Percentiles rank a stretch among this genome's conserved stretches.
Evolutionary conservation across 345 rosid species (phyloP).

Genomic region (Triadica sebifera): DNA sequence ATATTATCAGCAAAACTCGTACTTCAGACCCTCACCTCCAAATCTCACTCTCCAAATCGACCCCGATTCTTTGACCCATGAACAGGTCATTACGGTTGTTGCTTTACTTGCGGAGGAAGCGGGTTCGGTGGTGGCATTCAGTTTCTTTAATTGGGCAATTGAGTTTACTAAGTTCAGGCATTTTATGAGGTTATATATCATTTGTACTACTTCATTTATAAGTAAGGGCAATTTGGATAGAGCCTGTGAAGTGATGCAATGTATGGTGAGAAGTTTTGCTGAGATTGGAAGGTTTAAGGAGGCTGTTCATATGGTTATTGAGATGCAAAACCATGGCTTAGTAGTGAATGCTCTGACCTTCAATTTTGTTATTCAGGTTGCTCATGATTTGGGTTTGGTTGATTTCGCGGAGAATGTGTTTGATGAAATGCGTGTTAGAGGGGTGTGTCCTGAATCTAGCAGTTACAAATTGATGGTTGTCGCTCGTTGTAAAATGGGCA

Average conservation of each 20-base stretch:
- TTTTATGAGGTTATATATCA: slow-evolving; percentile 78
- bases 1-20: slow-evolving; percentile 38
- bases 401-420: slow-evolving; percentile 66
- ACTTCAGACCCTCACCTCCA: slow-evolving; percentile 34
- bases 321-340: slow-evolving; percentile 72
- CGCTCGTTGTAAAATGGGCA: slow-evolving; percentile 55
- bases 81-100: slow-evolving; percentile 66
- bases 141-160: slow-evolving; percentile 76
- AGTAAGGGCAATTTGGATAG: slow-evolving; percentile 56
- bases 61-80: slow-evolving; percentile 54
- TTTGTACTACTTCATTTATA: slow-evolving; percentile 54
- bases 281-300: slow-evolving; percentile 70
- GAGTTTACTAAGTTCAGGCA: slow-evolving; percentile 54
- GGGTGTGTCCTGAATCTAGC: slow-evolving; percentile 50
- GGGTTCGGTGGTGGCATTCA: slow-evolving; percentile 76
- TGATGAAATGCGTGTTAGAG: slow-evolving; percentile 73
- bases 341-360: slow-evolving; percentile 37
- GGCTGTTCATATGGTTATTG: slow-evolving; percentile 67
- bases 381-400: slow-evolving; percentile 46
- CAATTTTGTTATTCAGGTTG: slow-evolving; percentile 47
- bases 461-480: slow-evolving; percentile 66
- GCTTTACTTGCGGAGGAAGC: slow-evolving; percentile 73
- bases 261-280: slow-evolving; percentile 67
- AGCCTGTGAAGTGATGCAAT: slow-evolving; percentile 66
- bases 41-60: slow-evolving; percentile 40